Evolutionary conservation across 805 yeast genomes (phyloP), one percentile per base, ranked within the genome.

Genomic region (Lipomyces spencermartinsiae): DNA sequence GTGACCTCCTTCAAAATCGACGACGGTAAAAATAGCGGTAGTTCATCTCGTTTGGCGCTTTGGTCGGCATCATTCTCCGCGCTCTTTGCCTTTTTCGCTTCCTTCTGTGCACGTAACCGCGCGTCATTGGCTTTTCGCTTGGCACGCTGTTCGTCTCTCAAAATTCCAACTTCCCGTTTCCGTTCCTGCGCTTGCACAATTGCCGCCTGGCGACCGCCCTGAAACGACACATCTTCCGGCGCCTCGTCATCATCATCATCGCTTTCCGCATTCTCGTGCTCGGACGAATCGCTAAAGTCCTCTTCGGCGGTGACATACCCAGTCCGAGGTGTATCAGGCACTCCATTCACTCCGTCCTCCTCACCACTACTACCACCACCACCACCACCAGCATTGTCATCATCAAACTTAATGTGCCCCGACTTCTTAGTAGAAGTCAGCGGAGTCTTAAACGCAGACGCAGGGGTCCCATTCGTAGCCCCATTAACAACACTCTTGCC

Each of bases 201-300:
- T 10, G 43, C 55, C 12, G 55, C 43, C 7, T n/a, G 33, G 7
- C 49, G 25, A 10, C 71, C 59, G 14, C 63, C 64, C 6, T 51
- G 19, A 37, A 69, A 63, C 29, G 72, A 69, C 33, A 67, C 63
- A 43, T 69, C 72, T 37, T 69, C 72, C 5, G 72, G 72, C 25
- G 71, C 72, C 19, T 65, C 71, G n/a, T 62, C 66, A 16, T 56
- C 56, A 61, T 60, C 65, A 19, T 34, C 51, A 35, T 61, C 66
- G 35, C 61, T 62, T n/a, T 49, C 58, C 58, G 55, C 64, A 37
- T 53, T 34, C 22, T 5, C 22, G 51, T 8, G 4, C 39, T 9
- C 16, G 6, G 22, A 16, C 60, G 34, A 43, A 34, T n/a, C 19
- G 43, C 59, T 53, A 12, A 62, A 29, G 8, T 61, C 62, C 58